Base-by-base conservation (phyloP, 768 basidiomycete species). In the Dentipellis sp. region DNA sequence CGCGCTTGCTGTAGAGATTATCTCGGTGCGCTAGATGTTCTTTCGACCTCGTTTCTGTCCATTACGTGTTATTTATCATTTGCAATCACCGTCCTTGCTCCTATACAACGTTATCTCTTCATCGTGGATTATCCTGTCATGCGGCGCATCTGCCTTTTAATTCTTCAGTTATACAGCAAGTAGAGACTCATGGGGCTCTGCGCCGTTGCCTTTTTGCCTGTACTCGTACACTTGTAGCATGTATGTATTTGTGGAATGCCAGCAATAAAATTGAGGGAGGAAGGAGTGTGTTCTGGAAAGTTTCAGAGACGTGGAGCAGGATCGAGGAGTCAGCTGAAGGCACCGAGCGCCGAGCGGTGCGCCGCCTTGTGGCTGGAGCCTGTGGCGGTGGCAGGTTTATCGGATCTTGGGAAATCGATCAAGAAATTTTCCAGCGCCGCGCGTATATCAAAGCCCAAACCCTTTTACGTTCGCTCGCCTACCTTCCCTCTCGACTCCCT, bases 401-500 rank as follows among this genome's bases (percentile, higher is more conserved):
- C 59, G 59, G 58, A 60, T 60, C 36, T 49, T 37, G 45, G 37
- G 23, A 53, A 58, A 60, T 60, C 59, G 59, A 60, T 60, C 59
- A 62, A 36, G 59, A 56, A 61, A 61, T 42, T 62, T 61, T 42
- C 72, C 67, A 8, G 39, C 57, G 45, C 55, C 54, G 57, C 58
- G 49, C 46, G 52, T 57, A 52, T 68, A 71, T 64, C 68, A 67
- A 66, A 68, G 63, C 66, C 61, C 58, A 60, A 61, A 66, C 61
- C 63, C 64, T 63, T 57, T 62, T 55, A 58, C 55, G 56, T 29
- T 59, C 62, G 61, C 66, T 61, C 65, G 60, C 63, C 64, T 66
- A 72, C 68, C 72, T 74, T 67, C 68, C 68, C 68, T 50, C 48
- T 35, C 14, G 48, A 68, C 61, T 67, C 64, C 53, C 65, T 63